A percentile compares a stretch with the other conserved stretches of the same genome.
Conservation (phyloP, 169 alveolate genomes). For the Condylostoma magnum region DNA sequence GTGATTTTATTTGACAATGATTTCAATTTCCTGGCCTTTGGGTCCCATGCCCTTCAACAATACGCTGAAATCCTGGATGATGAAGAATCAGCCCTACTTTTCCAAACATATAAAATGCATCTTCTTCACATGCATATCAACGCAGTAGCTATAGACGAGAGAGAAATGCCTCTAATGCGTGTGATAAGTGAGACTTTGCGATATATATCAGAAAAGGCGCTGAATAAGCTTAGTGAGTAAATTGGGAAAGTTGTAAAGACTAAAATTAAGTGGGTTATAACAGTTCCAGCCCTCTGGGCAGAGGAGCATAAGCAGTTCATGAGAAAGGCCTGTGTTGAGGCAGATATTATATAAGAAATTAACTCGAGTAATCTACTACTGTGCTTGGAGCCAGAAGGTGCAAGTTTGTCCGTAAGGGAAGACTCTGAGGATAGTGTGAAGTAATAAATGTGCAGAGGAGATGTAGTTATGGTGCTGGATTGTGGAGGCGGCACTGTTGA, state of each 20-base stretch:
- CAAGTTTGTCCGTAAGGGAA: constrained; percentile 83
- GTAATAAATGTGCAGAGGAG: constrained; percentile 65
- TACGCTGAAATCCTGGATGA: constrained; percentile 87
- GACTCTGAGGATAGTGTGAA: constrained; percentile 75
- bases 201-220: constrained; percentile 79
- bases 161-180: constrained; percentile 81
- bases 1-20: constrained; percentile 82
- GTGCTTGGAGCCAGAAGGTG: constrained; percentile 90
- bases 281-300: constrained; percentile 89
- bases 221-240: constrained; percentile 76
- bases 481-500: constrained; percentile 91
- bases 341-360: constrained; percentile 73
- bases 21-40: constrained; percentile 77
- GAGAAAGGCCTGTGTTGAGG: constrained; percentile 86
- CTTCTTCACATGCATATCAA: constrained; percentile 68
- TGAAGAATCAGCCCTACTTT: constrained; percentile 81
- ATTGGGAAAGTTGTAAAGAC: constrained; percentile 80
- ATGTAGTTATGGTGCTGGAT: constrained; percentile 82
- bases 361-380: constrained; percentile 74
- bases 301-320: constrained; percentile 86
- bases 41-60: constrained; percentile 72
- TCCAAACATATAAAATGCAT: constrained; percentile 85
- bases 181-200: constrained; percentile 75
- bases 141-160: constrained; percentile 78
- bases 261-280: constrained; percentile 86